Percentiles rank a stretch among this genome's conserved stretches.
phyloP scores from a whole-genome alignment of 805 yeast genomes.

The Pichia ethanolica region DNA sequence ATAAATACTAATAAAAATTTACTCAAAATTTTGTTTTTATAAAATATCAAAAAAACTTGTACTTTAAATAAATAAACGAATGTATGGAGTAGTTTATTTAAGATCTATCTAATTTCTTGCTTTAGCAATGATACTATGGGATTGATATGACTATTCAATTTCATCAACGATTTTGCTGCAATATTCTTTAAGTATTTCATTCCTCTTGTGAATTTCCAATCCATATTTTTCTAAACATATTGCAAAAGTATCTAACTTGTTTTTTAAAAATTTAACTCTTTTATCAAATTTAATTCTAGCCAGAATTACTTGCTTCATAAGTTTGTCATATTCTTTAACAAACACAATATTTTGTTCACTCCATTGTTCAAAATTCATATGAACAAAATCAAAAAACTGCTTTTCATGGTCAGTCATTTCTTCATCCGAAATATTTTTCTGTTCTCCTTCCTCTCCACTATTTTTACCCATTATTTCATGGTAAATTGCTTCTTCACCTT shows the following conservation, averaged over 20 bases:
- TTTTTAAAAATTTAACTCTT: constrained; percentile 24
- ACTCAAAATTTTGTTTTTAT: neutral
- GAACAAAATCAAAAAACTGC: constrained; percentile 13
- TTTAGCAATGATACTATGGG: too few species aligned
- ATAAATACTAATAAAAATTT: neutral
- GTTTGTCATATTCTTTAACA: constrained; percentile 26
- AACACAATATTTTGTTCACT: constrained; percentile 28
- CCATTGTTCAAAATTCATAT: constrained; percentile 29
- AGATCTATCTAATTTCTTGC: too few species aligned
- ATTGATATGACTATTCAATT: constrained; percentile 7
- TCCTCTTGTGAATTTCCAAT: constrained; percentile 29
- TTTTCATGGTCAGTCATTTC: constrained; percentile 12
- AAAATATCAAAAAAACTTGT: too few species aligned
- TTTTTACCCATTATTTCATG: constrained; percentile 9
- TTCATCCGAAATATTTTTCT: neutral
- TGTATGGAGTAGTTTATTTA: too few species aligned
- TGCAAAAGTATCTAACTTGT: constrained; percentile 17
- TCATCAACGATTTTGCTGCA: constrained; percentile 33
- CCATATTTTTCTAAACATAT: constrained; percentile 16
- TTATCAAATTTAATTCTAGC: constrained; percentile 34
- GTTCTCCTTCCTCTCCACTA: too few species aligned
- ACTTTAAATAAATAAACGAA: too few species aligned
- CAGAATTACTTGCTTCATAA: constrained; percentile 29
- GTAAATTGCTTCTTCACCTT: constrained; percentile 11
- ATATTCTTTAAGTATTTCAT: constrained; percentile 35